Conservation (phyloP, 2,329 filamentous ascomycete genomes). For the Colletotrichum cuscutae region DNA sequence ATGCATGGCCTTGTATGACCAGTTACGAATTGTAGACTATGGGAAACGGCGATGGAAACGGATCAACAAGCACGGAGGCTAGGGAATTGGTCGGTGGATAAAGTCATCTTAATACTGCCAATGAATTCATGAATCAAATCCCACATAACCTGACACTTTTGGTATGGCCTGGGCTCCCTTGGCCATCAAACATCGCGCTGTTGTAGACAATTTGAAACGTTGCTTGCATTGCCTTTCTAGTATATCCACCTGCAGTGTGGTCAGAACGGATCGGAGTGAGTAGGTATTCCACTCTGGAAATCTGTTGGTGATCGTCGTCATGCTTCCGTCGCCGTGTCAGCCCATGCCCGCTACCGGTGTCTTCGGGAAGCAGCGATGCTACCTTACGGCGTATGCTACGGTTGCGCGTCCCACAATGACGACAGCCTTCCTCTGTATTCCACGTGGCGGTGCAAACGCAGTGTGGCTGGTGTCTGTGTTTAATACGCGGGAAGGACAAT, state of each 20-base stretch:
- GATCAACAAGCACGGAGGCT: background rate
- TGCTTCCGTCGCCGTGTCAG: background rate
- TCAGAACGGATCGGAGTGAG: background rate
- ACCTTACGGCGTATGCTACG: background rate
- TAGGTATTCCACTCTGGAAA: background rate
- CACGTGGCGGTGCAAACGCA: conserved; percentile 29
- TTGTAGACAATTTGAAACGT: background rate
- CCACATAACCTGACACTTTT: background rate
- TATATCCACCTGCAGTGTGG: background rate
- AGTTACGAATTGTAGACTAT: conserved; percentile 14
- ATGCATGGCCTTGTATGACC: conserved; percentile 23
- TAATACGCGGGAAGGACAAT: background rate
- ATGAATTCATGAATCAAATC: conserved; percentile 17
- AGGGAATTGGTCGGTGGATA: conserved; percentile 16
- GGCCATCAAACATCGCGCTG: background rate
- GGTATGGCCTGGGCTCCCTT: background rate
- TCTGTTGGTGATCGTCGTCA: background rate
- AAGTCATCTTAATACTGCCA: conserved; percentile 13
- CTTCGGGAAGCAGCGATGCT: background rate
- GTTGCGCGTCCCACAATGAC: conserved; percentile 32
- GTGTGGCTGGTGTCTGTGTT: conserved; percentile 18
- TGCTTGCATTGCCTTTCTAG: background rate
- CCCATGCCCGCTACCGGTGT: background rate
- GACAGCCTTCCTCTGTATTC: conserved; percentile 30
- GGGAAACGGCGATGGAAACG: background rate